These are phyloP conservation scores for Ophiostoma pallidulum DNA, from an alignment of 2,329 filamentous ascomycete genomes.

Conservation along the genomic window DNA sequence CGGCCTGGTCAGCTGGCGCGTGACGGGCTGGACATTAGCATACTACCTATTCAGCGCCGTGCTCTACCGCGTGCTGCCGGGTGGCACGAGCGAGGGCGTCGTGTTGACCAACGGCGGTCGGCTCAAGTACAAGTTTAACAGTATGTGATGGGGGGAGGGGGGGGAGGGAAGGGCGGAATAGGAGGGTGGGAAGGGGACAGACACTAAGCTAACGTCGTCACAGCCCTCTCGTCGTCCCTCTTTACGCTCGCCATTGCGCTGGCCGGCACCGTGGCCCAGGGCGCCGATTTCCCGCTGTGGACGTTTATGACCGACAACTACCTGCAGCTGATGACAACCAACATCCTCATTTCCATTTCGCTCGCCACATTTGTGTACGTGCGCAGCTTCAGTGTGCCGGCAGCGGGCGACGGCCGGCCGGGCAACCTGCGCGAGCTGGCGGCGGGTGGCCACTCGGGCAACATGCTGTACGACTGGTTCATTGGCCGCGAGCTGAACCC, in stretches of 20 bases:
- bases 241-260: conserved; percentile 61
- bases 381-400: conserved; percentile 64
- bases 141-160: no score
- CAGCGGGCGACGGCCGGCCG: conserved; percentile 35
- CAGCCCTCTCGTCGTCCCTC: conserved; percentile 65
- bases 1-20: conserved; percentile 61
- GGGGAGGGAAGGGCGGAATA: no score
- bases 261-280: conserved; percentile 66
- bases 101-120: conserved; percentile 60
- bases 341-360: conserved; percentile 64
- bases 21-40: conserved; percentile 58
- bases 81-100: conserved; percentile 59
- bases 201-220: no score
- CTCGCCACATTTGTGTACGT: conserved; percentile 74
- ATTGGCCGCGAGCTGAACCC: conserved; percentile 95
- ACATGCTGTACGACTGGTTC: conserved; percentile 89
- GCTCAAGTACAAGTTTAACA: conserved; percentile 75
- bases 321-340: conserved; percentile 72
- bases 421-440: conserved; percentile 73
- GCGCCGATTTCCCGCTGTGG: conserved; percentile 80
- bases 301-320: conserved; percentile 90
- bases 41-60: conserved; percentile 72
- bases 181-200: no score
- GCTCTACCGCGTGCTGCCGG: conserved; percentile 69
- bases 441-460: conserved; percentile 70